Percentiles rank a stretch among this genome's conserved stretches.
Evolutionary conservation across 306 rosid species (phyloP).

Genomic region (Lablab purpureus): DNA sequence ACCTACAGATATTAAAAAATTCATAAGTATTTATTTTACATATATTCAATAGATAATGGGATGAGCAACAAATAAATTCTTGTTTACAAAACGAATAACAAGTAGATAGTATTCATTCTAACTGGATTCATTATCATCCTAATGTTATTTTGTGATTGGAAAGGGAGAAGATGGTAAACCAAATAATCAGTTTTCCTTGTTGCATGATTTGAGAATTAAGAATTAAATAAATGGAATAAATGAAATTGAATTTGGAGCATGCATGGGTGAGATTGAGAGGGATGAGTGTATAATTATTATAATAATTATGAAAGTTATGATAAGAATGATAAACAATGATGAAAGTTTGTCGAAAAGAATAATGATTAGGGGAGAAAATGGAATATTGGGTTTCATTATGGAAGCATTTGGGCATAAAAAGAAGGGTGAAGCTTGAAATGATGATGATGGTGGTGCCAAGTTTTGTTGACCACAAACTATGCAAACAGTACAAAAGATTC

Average conservation of each 20-base stretch:
- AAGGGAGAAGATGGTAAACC: background rate
- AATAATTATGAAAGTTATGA: slow-evolving; percentile 19
- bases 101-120: no score
- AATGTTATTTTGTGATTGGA: background rate
- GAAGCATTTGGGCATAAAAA: slow-evolving; percentile 23
- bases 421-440: slow-evolving; percentile 36
- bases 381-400: slow-evolving; percentile 34
- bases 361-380: slow-evolving; percentile 37
- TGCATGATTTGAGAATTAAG: background rate
- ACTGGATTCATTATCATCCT: no score
- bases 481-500: slow-evolving; percentile 23
- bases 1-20: no score
- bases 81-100: no score
- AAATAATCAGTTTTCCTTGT: background rate
- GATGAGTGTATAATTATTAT: slow-evolving; percentile 39
- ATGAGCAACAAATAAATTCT: no score
- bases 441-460: slow-evolving; percentile 19
- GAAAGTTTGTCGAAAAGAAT: slow-evolving; percentile 25
- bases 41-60: no score
- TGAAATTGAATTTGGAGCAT: background rate
- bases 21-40: no score
- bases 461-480: slow-evolving; percentile 49
- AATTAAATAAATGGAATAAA: background rate
- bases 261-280: slow-evolving; percentile 36
- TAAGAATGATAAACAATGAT: slow-evolving; percentile 20